Conservation (phyloP, 768 basidiomycete genomes). For the Mycena haematopus region DNA sequence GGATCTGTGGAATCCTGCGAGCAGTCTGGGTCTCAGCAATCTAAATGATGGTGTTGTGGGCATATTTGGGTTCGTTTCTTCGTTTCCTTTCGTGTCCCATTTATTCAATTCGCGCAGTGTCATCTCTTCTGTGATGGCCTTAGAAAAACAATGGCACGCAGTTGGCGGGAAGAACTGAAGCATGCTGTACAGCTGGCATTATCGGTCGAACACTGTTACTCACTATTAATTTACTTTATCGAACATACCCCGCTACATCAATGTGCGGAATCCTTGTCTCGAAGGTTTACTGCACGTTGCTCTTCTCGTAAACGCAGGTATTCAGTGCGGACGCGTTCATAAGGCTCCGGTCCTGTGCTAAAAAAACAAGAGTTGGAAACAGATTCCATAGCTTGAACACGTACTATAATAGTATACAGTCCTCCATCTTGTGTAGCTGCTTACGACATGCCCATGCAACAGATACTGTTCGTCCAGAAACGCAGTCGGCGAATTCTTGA, state of each 20-base stretch:
- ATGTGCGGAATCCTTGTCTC: constrained; percentile 13
- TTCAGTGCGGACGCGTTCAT: constrained; percentile 74
- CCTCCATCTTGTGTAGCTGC: constrained; percentile 71
- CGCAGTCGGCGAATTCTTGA: constrained; percentile 86
- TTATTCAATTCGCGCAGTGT: constrained; percentile 49
- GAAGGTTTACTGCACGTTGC: constrained; percentile 31
- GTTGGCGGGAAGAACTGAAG: constrained; percentile 50
- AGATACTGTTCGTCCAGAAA: constrained; percentile 79
- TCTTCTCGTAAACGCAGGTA: constrained; percentile 71
- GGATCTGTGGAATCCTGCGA: constrained; percentile 91
- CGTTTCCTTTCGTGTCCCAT: constrained; percentile 8
- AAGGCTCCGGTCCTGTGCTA: constrained; percentile 77
- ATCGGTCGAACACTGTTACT: constrained; percentile 5
- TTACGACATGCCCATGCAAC: constrained; percentile 85
- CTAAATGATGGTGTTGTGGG: constrained; percentile 89
- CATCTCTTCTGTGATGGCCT: constrained; percentile 73
- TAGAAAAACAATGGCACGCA: constrained; percentile 68
- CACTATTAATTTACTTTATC: constrained; percentile 23
- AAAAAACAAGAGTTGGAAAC: constrained; percentile 2
- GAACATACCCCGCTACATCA: constrained; percentile 6
- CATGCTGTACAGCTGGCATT: constrained; percentile 6
- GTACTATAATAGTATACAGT: constrained; percentile 83
- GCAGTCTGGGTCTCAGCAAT: constrained; percentile 74
- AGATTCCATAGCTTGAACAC: constrained; percentile 34
- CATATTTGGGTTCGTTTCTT: constrained; percentile 70